Base-by-base conservation (phyloP, 176 grass and related monocot genomes). In the Miscanthus lutarioriparius region DNA sequence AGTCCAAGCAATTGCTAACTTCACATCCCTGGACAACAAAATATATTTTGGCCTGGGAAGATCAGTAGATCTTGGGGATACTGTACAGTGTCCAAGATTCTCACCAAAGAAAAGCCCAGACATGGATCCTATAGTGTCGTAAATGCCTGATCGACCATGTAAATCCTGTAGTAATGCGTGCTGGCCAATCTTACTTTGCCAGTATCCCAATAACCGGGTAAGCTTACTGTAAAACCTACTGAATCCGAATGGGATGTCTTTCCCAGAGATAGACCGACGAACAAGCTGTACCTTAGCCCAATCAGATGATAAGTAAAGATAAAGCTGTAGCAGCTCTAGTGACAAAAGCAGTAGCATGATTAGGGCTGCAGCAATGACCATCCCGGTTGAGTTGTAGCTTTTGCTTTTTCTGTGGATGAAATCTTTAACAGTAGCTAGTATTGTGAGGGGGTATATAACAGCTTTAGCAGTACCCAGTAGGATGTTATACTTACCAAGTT, bases 271-370 rank as follows among this genome's bases (percentile, higher is more conserved):
- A n/a, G 20, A 72, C n/a, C 5, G 38, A 12, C n/a, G 65, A 72
- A 26, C 70, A 45, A 72, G 39, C 7, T 15, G 39, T 16, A 72
- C 40, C 9, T 72, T 72, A 72, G 70, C 38, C 70, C 70, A 72
- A 72, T 47, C 70, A 2, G 70, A 72, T 72, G 38, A 72, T 22
- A 72, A 25, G 14, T 25, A 72, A 44, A 45, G 39, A 72, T 72
- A 72, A 25, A 72, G 40, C 11, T 72, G 70, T 27, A 72, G 40
- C 40, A 72, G n/a, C 40, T 72, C 70, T 27, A 72, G 70, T 45
- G 10, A 11, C 3, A 23, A 26, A 14, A 72, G 39, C 39, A 72
- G 7, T 44, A 43, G 22, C 69, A 72, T 43, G 38, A 72, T 25
- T 67, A 67, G 6, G 4, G 36, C 30, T 35, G 14, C 28, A 66